phyloP scores from a whole-genome alignment of 352 stramenopile genomes.

The Pythium vanterpoolii region DNA sequence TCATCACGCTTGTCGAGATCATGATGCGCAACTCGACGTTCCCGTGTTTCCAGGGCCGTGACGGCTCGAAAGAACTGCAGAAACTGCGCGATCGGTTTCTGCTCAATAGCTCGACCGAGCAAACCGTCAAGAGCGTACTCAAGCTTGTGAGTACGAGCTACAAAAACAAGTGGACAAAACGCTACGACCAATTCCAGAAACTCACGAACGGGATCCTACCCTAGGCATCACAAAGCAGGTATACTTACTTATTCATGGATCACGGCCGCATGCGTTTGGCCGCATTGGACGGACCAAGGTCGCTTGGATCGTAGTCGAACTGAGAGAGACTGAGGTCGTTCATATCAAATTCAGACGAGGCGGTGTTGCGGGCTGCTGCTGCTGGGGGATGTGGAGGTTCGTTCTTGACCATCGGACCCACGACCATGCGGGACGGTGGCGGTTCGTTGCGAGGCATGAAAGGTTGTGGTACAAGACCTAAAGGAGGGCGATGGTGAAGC shows the following conservation, averaged over 20 bases:
- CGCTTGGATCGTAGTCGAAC: conserved; percentile 75
- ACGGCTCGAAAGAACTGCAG: conserved; percentile 85
- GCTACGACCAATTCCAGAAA: conserved; percentile 96
- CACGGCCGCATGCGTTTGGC: conserved; percentile 45
- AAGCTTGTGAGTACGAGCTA: conserved; percentile 93
- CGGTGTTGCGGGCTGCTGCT: neutral
- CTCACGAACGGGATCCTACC: conserved; percentile 87
- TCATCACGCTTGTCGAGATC: conserved; percentile 71
- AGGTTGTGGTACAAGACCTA: conserved; percentile 17
- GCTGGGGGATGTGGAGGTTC: conserved; percentile 22
- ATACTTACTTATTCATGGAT: conserved; percentile 1
- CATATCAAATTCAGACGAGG: conserved; percentile 53
- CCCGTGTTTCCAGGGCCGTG: conserved; percentile 75
- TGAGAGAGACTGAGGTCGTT: conserved; percentile 82
- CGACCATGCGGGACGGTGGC: conserved; percentile 39
- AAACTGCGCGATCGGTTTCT: conserved; percentile 71
- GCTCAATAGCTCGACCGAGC: conserved; percentile 91
- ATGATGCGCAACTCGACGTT: conserved; percentile 85
- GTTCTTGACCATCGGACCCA: conserved; percentile 23
- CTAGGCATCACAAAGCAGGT: conserved; percentile 19
- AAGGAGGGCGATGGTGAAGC: conserved; percentile 13
- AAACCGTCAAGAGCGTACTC: conserved; percentile 81
- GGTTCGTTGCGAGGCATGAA: conserved; percentile 37
- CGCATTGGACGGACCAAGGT: conserved; percentile 18
- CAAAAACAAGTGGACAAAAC: conserved; percentile 96